Evolutionary conservation across 164 flowering plant species (phyloP).

Genomic region (Euptelea pleiosperma): DNA sequence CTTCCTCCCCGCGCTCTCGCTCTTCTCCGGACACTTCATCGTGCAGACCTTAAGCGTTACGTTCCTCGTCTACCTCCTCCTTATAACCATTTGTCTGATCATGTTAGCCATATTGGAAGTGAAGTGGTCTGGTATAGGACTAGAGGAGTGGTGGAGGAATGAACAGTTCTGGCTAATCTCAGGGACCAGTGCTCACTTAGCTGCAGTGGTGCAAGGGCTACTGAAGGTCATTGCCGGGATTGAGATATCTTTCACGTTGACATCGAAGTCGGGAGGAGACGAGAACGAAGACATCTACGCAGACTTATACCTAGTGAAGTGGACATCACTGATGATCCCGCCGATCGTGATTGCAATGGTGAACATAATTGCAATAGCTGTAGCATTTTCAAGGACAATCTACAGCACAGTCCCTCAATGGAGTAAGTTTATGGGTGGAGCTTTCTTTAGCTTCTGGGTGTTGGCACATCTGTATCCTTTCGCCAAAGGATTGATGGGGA

Average conservation of each 20-base stretch:
- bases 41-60: constrained; percentile 43
- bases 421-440: constrained; percentile 70
- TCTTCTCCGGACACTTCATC: constrained; percentile 71
- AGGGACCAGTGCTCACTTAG: constrained; percentile 72
- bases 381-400: constrained; percentile 53
- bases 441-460: constrained; percentile 81
- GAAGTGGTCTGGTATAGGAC: constrained; percentile 66
- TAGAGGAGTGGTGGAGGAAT: constrained; percentile 90
- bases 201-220: constrained; percentile 70
- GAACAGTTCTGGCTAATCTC: constrained; percentile 84
- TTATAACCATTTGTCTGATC: constrained; percentile 48
- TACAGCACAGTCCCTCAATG: constrained; percentile 55
- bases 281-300: constrained; percentile 64
- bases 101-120: constrained; percentile 59
- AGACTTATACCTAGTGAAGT: constrained; percentile 64
- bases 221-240: constrained; percentile 74
- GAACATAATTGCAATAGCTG: constrained; percentile 53
- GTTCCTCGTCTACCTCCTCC: constrained; percentile 57
- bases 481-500: constrained; percentile 82
- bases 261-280: constrained; percentile 58
- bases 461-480: constrained; percentile 76
- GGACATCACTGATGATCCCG: constrained; percentile 73
- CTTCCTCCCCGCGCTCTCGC: constrained; percentile 82
- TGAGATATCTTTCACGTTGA: constrained; percentile 73
- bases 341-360: constrained; percentile 61